Evolutionary conservation across 2,329 filamentous ascomycete species (phyloP).

Genomic region (Venturia effusa): DNA sequence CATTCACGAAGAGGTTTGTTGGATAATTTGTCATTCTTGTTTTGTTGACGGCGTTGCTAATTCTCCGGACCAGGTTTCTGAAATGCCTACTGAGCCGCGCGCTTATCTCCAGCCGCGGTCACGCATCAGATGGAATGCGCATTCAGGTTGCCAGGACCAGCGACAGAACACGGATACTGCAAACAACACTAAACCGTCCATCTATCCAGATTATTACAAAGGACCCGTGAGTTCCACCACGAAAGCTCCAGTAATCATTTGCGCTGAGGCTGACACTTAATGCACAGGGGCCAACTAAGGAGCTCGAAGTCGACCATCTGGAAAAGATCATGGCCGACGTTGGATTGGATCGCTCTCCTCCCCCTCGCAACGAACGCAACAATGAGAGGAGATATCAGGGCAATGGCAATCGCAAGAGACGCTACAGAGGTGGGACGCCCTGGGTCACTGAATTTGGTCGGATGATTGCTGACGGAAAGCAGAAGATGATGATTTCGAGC

Average conservation of each 20-base stretch:
- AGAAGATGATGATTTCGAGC: constrained; percentile 11
- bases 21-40: neutral
- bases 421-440: neutral
- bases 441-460: neutral
- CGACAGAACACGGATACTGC: constrained; percentile 9
- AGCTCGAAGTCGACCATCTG: neutral
- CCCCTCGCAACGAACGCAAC: neutral
- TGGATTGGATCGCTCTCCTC: neutral
- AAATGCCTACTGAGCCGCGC: constrained; percentile 17
- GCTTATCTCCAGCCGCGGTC: neutral
- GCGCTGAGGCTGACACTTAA: neutral
- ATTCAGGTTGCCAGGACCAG: neutral
- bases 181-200: constrained; percentile 36
- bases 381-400: neutral
- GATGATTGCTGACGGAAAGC: neutral
- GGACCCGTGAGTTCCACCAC: neutral
- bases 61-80: neutral
- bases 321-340: constrained; percentile 6
- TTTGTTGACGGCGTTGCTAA: constrained; percentile 1
- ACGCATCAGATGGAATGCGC: neutral
- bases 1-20: neutral
- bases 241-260: neutral
- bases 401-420: constrained; percentile 7
- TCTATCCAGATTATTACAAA: constrained; percentile 7
- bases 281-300: neutral